These are phyloP conservation scores for Aspergillus sp. DNA, from an alignment of 2,329 filamentous ascomycete species.

Conservation along the genomic window DNA sequence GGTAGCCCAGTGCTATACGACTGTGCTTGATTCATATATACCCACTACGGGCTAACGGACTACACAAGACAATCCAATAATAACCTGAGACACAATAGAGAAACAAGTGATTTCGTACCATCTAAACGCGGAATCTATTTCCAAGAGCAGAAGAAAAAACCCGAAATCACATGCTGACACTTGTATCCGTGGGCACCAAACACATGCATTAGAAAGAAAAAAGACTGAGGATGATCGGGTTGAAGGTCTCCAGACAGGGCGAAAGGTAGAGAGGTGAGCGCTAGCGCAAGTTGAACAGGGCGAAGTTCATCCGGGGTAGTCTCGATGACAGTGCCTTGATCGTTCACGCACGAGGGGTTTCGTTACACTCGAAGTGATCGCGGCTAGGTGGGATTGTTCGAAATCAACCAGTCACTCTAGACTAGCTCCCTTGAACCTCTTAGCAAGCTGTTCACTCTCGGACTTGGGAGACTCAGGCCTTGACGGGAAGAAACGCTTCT, in stretches of 20 bases:
- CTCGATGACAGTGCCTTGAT: background rate
- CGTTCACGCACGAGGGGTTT: background rate
- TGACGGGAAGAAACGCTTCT: slow-evolving; percentile 35
- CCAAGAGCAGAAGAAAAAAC: background rate
- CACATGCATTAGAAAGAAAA: background rate
- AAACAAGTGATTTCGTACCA: background rate
- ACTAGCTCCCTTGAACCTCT: slow-evolving; percentile 64
- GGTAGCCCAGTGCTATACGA: too few species aligned
- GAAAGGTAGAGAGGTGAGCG: background rate
- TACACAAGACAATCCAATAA: too few species aligned
- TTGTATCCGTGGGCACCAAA: background rate
- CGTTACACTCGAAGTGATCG: slow-evolving; percentile 1
- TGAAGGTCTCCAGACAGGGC: background rate
- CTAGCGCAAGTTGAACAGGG: background rate
- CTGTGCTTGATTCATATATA: too few species aligned
- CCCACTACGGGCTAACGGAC: too few species aligned
- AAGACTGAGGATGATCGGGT: background rate
- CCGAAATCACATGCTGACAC: background rate
- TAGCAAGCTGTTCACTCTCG: slow-evolving; percentile 62
- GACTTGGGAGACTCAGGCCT: slow-evolving; percentile 43
- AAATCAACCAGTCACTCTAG: slow-evolving; percentile 40
- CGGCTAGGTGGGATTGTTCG: background rate
- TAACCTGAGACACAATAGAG: background rate
- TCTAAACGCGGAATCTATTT: background rate
- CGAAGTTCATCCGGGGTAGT: background rate